Evolutionary conservation across 2,329 filamentous ascomycete species (phyloP).

Genomic region (Venturia oleaginea): DNA sequence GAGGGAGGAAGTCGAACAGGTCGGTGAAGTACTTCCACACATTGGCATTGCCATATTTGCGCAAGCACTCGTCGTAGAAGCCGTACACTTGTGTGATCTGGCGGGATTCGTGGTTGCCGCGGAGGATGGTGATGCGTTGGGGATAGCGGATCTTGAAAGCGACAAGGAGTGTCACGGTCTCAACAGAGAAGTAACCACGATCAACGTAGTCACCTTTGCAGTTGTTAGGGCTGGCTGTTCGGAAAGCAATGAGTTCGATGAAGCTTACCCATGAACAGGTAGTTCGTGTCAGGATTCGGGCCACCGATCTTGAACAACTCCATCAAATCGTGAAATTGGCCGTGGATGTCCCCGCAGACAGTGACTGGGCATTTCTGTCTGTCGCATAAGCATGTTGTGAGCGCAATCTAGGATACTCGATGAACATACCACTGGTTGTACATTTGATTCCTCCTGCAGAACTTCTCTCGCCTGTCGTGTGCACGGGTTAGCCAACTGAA

Average conservation of each 20-base stretch:
- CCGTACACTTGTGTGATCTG: slow-evolving; percentile 73
- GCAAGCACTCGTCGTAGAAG: slow-evolving; percentile 69
- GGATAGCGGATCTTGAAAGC: slow-evolving; percentile 97
- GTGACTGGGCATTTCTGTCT: slow-evolving; percentile 86
- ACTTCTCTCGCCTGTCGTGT: slow-evolving; percentile 75
- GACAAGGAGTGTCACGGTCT: slow-evolving; percentile 93
- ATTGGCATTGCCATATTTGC: slow-evolving; percentile 68
- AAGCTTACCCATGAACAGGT: slow-evolving; percentile 89
- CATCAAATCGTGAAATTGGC: slow-evolving; percentile 98
- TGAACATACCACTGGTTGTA: slow-evolving; percentile 83
- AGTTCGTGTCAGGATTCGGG: slow-evolving; percentile 96
- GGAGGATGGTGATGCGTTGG: slow-evolving; percentile 93
- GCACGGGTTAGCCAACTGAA: slow-evolving; percentile 8
- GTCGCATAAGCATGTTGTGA: slow-evolving; percentile 17
- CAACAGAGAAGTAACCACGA: slow-evolving; percentile 96
- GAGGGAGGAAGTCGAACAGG: slow-evolving; percentile 67
- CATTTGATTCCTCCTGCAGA: slow-evolving; percentile 93
- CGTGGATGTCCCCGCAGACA: slow-evolving; percentile 97
- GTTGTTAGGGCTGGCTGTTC: not conserved
- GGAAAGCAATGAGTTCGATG: not conserved
- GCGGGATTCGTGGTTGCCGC: slow-evolving; percentile 76
- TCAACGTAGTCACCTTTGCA: slow-evolving; percentile 87
- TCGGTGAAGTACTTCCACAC: slow-evolving; percentile 75
- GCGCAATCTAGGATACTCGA: slow-evolving; percentile 1
- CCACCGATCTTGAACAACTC: slow-evolving; percentile 99